phyloP scores from a whole-genome alignment of 768 basidiomycete species.

The Lactarius trivialis region DNA sequence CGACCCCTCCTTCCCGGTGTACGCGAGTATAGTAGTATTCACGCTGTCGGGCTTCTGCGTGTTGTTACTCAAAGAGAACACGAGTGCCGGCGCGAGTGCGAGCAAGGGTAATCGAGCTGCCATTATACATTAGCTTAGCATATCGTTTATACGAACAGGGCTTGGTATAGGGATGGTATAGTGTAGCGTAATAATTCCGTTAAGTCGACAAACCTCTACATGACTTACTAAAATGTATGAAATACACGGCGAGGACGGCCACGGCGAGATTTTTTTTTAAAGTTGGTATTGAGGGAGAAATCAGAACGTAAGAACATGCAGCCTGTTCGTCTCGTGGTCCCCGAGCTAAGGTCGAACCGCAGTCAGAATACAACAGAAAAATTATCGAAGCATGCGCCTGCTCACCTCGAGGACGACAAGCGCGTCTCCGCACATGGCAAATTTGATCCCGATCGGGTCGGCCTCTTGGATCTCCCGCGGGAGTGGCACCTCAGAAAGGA shows the following conservation, averaged over 20 bases:
- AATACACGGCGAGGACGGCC: too few species aligned
- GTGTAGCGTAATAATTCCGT: not conserved
- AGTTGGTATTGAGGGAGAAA: not conserved
- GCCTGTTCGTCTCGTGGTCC: not conserved
- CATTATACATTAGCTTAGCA: constrained; percentile 12
- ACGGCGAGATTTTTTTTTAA: not conserved
- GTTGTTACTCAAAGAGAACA: constrained; percentile 48
- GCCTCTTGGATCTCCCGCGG: constrained; percentile 2
- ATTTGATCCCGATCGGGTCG: constrained; percentile 2
- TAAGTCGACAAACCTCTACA: not conserved
- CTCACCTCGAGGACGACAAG: constrained; percentile 1
- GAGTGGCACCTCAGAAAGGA: not conserved
- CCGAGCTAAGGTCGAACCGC: not conserved
- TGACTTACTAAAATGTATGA: too few species aligned
- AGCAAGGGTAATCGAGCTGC: constrained; percentile 15
- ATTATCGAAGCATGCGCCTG: not conserved
- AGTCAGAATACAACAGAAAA: not conserved
- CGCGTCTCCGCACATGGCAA: constrained; percentile 5
- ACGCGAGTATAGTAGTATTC: constrained; percentile 64
- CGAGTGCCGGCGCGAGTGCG: constrained; percentile 32
- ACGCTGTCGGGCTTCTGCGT: constrained; percentile 56
- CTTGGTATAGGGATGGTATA: not conserved
- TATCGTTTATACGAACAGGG: not conserved
- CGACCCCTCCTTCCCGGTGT: constrained; percentile 66
- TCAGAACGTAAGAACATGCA: not conserved